Evolutionary conservation across 2,329 filamentous ascomycete species (phyloP).

Genomic region (Cylindrodendrum hubeiense): DNA sequence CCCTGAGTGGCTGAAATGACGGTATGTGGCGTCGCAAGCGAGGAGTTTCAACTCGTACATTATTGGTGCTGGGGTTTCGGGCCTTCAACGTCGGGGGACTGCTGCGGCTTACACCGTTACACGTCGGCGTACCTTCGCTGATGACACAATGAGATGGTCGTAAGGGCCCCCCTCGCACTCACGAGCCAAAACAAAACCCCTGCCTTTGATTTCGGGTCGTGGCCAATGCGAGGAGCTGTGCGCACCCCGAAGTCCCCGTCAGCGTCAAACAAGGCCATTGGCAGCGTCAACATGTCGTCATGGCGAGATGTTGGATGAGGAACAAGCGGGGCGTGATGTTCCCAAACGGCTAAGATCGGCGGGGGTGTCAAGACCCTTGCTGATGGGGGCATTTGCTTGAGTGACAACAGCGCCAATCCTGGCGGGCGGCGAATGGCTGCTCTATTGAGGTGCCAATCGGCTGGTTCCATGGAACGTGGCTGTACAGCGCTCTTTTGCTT

Average conservation of each 20-base stretch:
- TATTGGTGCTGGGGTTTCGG: slow-evolving; percentile 10
- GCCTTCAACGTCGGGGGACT: slow-evolving; percentile 1
- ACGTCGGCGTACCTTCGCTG: slow-evolving; percentile 13
- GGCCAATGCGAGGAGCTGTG: slow-evolving; percentile 19
- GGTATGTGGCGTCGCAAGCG: slow-evolving; percentile 14
- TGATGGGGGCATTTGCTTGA: slow-evolving; percentile 28
- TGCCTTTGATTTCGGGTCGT: not conserved
- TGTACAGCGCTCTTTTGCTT: slow-evolving; percentile 33
- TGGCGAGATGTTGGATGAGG: slow-evolving; percentile 28
- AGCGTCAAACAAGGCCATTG: slow-evolving; percentile 21
- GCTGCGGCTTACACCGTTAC: slow-evolving; percentile 13
- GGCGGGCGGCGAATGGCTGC: slow-evolving; percentile 22
- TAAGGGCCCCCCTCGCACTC: not conserved
- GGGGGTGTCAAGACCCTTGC: slow-evolving; percentile 36
- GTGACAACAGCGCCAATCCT: slow-evolving; percentile 39
- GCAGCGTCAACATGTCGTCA: slow-evolving; percentile 42
- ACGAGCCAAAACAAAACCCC: not conserved
- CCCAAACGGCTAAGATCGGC: slow-evolving; percentile 37
- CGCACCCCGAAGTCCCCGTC: slow-evolving; percentile 21
- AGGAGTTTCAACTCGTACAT: slow-evolving; percentile 5
- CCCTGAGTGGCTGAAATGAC: slow-evolving; percentile 8
- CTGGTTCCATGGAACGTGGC: slow-evolving; percentile 28
- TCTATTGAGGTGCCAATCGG: slow-evolving; percentile 32
- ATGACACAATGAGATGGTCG: slow-evolving; percentile 19
- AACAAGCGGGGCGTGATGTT: slow-evolving; percentile 31